phyloP scores from a whole-genome alignment of 73 alveolate species.

The Tetrahymena malaccensis region DNA sequence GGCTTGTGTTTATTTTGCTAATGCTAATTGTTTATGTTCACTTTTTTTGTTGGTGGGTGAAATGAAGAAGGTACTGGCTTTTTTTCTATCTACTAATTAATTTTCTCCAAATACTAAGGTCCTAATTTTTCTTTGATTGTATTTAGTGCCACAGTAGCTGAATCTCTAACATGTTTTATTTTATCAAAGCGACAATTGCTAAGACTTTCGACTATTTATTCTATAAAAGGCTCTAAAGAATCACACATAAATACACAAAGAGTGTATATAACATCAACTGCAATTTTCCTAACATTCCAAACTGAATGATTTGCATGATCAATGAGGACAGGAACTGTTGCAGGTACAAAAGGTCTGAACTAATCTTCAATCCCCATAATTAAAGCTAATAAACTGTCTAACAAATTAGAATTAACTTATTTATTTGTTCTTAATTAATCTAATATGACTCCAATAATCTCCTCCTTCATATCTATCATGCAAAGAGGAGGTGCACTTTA shows the following conservation, averaged over 20 bases:
- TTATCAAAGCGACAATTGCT: constrained; percentile 30
- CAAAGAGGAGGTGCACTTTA: constrained; percentile 2
- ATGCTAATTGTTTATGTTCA: neutral
- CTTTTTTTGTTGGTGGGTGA: neutral
- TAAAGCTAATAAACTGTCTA: constrained; percentile 19
- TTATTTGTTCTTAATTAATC: constrained; percentile 3
- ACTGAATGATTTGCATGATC: neutral
- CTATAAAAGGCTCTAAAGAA: neutral
- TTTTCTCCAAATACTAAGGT: neutral
- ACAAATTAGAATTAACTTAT: constrained; percentile 3
- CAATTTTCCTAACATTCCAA: constrained; percentile 21
- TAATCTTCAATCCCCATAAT: constrained; percentile 18
- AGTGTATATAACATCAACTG: constrained; percentile 26
- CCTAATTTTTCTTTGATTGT: neutral
- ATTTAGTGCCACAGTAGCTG: constrained; percentile 9
- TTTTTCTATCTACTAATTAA: neutral
- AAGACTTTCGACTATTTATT: neutral
- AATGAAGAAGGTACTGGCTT: neutral
- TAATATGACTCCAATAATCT: neutral
- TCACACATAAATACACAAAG: constrained; percentile 24
- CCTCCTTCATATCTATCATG: neutral
- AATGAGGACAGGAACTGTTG: neutral
- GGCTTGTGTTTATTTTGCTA: neutral
- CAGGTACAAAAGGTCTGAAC: constrained; percentile 19
- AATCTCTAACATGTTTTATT: constrained; percentile 41